Evolutionary conservation across 2,329 filamentous ascomycete genomes (phyloP).

Genomic region (Cytospora leucostoma): DNA sequence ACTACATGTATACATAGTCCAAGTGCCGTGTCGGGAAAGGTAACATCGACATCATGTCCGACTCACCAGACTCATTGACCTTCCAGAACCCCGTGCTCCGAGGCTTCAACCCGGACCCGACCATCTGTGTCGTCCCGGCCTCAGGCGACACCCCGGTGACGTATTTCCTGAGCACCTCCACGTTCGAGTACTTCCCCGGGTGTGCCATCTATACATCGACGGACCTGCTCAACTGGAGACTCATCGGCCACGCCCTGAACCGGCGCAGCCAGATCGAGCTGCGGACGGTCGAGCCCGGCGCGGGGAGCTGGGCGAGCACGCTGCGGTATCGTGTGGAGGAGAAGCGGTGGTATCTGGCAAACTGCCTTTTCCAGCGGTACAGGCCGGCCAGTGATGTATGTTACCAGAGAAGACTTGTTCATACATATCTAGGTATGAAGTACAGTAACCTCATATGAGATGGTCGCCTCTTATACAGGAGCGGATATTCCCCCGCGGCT

Average conservation of each 20-base stretch:
- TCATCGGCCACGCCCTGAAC: slow-evolving; percentile 55
- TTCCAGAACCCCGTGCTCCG: slow-evolving; percentile 56
- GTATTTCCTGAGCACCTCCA: slow-evolving; percentile 62
- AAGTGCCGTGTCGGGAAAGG: background rate
- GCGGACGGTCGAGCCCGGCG: slow-evolving; percentile 53
- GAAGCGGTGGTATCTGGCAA: slow-evolving; percentile 48
- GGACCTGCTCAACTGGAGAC: slow-evolving; percentile 53
- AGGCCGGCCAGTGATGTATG: slow-evolving; percentile 39
- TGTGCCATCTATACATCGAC: slow-evolving; percentile 61
- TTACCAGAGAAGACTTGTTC: slow-evolving; percentile 1
- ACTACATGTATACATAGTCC: no score
- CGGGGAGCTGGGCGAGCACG: slow-evolving; percentile 51
- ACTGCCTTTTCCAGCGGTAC: slow-evolving; percentile 47
- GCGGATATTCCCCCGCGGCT: slow-evolving; percentile 53
- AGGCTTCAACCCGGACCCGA: slow-evolving; percentile 65
- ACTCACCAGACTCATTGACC: slow-evolving; percentile 4
- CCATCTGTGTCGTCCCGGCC: slow-evolving; percentile 43
- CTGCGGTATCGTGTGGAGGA: slow-evolving; percentile 45
- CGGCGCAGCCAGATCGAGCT: slow-evolving; percentile 54
- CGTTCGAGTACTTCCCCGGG: slow-evolving; percentile 63
- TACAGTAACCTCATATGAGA: background rate
- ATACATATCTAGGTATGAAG: background rate
- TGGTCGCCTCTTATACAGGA: slow-evolving; percentile 33
- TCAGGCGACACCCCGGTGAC: slow-evolving; percentile 34
- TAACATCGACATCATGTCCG: slow-evolving; percentile 1